Conservation (phyloP, 2,329 filamentous ascomycete species). For the Fonsecaea erecta region DNA sequence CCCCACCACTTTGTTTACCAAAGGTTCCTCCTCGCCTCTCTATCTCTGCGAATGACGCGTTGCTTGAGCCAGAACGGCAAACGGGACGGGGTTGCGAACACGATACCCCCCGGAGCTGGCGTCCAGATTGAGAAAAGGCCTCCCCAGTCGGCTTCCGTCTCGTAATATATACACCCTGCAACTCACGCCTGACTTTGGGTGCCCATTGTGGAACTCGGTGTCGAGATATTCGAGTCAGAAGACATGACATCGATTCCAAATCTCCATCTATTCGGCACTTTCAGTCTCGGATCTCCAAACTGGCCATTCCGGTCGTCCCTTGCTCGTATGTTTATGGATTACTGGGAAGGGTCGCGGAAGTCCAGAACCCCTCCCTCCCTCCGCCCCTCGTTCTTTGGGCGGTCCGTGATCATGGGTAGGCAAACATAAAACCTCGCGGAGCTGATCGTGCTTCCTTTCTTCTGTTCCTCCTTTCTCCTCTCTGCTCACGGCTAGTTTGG, state of each 20-base stretch:
- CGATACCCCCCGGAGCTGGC: background rate
- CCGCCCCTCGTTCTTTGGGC: background rate
- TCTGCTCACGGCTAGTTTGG: background rate
- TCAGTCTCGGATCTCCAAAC: background rate
- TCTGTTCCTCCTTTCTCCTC: background rate
- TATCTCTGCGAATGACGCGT: background rate
- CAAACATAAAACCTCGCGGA: background rate
- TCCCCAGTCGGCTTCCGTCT: background rate
- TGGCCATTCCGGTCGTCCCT: background rate
- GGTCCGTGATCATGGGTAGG: background rate
- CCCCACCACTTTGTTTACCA: background rate
- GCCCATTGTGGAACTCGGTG: background rate
- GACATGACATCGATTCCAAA: constrained; percentile 3
- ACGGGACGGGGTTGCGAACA: too few species aligned
- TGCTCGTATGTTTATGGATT: background rate
- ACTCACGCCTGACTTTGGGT: background rate
- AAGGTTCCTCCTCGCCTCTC: background rate
- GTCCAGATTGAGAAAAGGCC: background rate
- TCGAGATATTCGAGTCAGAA: constrained; percentile 8
- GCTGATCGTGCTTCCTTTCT: background rate
- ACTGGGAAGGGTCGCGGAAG: background rate
- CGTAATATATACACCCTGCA: background rate
- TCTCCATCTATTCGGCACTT: background rate
- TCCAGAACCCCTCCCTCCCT: constrained; percentile 1
- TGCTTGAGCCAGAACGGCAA: background rate